Evolutionary conservation across 1,284 basidiomycete genomes (phyloP), one percentile per base, ranked within the genome.

Genomic region (Heterobasidion parviporum): DNA sequence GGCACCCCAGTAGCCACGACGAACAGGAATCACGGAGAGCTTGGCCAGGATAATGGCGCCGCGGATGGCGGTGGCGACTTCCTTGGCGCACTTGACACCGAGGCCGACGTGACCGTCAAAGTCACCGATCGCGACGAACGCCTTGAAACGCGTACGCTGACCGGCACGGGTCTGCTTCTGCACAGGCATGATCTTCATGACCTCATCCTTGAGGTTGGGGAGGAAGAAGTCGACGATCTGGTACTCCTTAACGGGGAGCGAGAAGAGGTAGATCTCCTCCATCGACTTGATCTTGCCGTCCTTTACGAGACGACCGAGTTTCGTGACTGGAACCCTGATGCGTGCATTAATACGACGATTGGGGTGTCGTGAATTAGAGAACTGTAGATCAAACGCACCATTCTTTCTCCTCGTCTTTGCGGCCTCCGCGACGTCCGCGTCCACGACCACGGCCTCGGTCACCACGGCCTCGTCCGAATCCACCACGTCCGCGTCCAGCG

Each of bases 251-350:
- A 98, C 91, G 63, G 97, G 95, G 63, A 99, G 90, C 50, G 97
- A 99, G 88, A 99, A 99, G 70, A 99, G 92, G 81, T 99, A 99
- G 78, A 99, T 98, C 74, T 99, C 97, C 76, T 99, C 97, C 85
- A 99, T 97, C 53, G 94, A 98, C 80, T 97, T 98, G 82, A 99
- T 98, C 81, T 99, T 99, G 70, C 95, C 95, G 69, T 98, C 97
- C 80, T 98, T 98, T 56, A 98, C 96, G 68, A 99, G 87, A 75
- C 96, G 95, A 62, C 96, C 96, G 66, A 99, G 92, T 75, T 98
- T 98, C 74, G 96, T 99, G 74, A 99, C 97, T 68, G 96, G 96
- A 63, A 90, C 88, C 94, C 94, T 94, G 63, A 15, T 36, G 57
- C 7, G 43, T 20, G 8, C 16, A 50, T 20, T 41, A 34, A 54